Evolutionary conservation across 768 basidiomycete species (phyloP).

Genomic region (Suillus discolor): DNA sequence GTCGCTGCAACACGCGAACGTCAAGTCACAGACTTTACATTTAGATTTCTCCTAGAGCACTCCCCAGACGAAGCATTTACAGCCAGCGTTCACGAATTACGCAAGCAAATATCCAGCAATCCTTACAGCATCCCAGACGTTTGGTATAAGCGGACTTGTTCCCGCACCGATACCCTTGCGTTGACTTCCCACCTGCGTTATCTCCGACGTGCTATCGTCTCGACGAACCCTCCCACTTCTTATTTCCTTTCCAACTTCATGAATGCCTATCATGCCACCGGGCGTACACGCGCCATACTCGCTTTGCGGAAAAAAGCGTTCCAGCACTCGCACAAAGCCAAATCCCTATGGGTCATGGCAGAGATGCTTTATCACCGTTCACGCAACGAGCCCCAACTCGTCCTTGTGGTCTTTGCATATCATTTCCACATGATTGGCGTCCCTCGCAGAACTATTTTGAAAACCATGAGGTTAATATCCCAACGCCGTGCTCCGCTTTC

Average conservation of each 20-base stretch:
- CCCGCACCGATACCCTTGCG: background rate
- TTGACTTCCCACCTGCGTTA: constrained; percentile 26
- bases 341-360: constrained; percentile 29
- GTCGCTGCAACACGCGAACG: constrained; percentile 30
- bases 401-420: constrained; percentile 46
- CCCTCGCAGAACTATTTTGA: constrained; percentile 37
- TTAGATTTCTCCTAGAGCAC: constrained; percentile 34
- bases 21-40: constrained; percentile 39
- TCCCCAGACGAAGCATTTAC: constrained; percentile 16
- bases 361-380: constrained; percentile 32
- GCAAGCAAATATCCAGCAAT: background rate
- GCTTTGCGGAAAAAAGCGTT: constrained; percentile 24
- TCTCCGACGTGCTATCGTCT: constrained; percentile 27
- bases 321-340: constrained; percentile 26
- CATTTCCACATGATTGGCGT: constrained; percentile 57
- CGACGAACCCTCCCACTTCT: constrained; percentile 24
- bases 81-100: constrained; percentile 18
- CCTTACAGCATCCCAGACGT: constrained; percentile 3
- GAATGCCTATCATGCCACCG: constrained; percentile 24
- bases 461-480: constrained; percentile 12
- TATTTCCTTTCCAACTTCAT: constrained; percentile 20
- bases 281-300: constrained; percentile 20
- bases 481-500: constrained; percentile 4
- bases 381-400: constrained; percentile 16
- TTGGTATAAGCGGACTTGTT: constrained; percentile 1